Percentiles rank a stretch among this genome's conserved stretches.
Evolutionary conservation across 2,329 filamentous ascomycete genomes (phyloP).

Genomic region (Ophidiomyces ophidiicola): DNA sequence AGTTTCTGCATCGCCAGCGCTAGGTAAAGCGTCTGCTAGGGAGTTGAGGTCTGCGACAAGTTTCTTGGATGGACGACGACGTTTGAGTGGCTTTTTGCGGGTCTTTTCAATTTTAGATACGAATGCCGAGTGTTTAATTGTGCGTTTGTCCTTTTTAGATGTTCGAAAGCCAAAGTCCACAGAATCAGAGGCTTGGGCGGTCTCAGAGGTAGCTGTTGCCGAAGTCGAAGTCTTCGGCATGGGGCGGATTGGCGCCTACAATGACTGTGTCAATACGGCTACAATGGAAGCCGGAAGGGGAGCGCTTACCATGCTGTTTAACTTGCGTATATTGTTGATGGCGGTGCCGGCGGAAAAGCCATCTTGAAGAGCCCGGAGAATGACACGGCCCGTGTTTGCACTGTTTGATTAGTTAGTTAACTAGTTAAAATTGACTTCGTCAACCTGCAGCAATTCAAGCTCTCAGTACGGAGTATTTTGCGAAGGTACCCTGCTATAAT

Average conservation of each 20-base stretch:
- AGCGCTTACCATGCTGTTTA: constrained; percentile 7
- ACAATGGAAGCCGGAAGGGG: constrained; percentile 6
- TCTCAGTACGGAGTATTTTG: no score
- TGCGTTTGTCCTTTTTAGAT: constrained; percentile 71
- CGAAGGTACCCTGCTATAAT: no score
- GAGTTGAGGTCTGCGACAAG: constrained; percentile 62
- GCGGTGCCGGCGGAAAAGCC: no score
- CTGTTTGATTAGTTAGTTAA: no score
- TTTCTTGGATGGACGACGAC: constrained; percentile 61
- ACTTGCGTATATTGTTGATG: no score
- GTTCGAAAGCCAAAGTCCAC: constrained; percentile 46
- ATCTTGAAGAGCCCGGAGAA: no score
- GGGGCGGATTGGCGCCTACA: constrained; percentile 23
- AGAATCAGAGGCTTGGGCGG: constrained; percentile 10
- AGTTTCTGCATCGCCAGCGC: constrained; percentile 39
- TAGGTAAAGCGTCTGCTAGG: constrained; percentile 69
- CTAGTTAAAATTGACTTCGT: no score
- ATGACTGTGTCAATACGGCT: not conserved
- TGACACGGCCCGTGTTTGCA: no score
- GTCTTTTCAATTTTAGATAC: constrained; percentile 62
- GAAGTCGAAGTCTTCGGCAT: constrained; percentile 17
- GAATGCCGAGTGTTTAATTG: constrained; percentile 69
- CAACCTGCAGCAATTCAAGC: no score
- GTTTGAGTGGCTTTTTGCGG: constrained; percentile 45
- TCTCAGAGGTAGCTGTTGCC: constrained; percentile 12